Percentiles rank a stretch among this genome's conserved stretches.
Evolutionary conservation across 2,329 filamentous ascomycete species (phyloP).

Genomic region (Davidsoniella neocaledoniae): DNA sequence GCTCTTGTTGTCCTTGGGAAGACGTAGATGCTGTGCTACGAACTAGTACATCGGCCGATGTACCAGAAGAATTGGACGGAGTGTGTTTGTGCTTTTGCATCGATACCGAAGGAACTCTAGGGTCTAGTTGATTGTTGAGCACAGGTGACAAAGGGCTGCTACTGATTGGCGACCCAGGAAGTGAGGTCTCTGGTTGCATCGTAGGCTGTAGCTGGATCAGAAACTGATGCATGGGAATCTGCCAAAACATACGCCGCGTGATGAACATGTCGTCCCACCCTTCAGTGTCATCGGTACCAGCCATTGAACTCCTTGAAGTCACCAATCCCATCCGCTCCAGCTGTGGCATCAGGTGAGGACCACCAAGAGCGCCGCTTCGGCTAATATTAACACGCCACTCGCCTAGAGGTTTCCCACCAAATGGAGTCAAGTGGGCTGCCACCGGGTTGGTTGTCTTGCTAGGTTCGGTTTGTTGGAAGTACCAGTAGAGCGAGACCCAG

Average conservation of each 20-base stretch:
- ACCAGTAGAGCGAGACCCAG: conserved; percentile 91
- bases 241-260: conserved; percentile 73
- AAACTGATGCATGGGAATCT: conserved; percentile 72
- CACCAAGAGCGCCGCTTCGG: conserved; percentile 73
- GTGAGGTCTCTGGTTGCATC: conserved; percentile 19
- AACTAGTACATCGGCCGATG: conserved; percentile 27
- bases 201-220: conserved; percentile 65
- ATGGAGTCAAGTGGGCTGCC: conserved; percentile 47
- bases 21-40: too few relatives aligned
- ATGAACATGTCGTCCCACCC: conserved; percentile 73
- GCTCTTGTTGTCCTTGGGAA: conserved; percentile 27
- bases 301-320: conserved; percentile 54
- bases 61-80: conserved; percentile 61
- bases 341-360: conserved; percentile 70
- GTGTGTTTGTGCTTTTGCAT: conserved; percentile 17
- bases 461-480: conserved; percentile 78
- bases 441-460: conserved; percentile 41
- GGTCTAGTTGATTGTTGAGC: conserved; percentile 15
- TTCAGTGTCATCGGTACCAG: conserved; percentile 44
- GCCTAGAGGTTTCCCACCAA: conserved; percentile 55
- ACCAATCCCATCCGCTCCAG: conserved; percentile 87
- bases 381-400: conserved; percentile 79
- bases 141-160: conserved; percentile 17
- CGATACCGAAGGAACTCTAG: too few relatives aligned
- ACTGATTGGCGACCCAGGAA: conserved; percentile 25